Base-by-base conservation (phyloP, 352 stramenopile species). In the Phytophthora europaea region DNA sequence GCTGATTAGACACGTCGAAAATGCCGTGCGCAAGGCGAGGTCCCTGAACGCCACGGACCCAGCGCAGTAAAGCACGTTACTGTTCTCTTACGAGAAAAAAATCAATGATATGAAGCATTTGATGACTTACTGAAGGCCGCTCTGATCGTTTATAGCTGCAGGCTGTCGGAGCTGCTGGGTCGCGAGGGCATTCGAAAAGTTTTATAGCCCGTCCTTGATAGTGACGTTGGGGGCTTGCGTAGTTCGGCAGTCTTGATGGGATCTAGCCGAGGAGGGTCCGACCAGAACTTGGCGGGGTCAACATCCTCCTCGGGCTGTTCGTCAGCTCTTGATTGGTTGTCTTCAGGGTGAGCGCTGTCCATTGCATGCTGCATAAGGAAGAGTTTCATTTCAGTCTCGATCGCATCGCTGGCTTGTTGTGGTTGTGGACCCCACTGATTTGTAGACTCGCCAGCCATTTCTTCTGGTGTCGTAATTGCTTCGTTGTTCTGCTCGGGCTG, bases 351-450 rank as follows among this genome's bases (percentile, higher is more conserved):
- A 28, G 58, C 31, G 56, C 61, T 68, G 22, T 52, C 69, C 48
- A 38, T 48, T 18, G 61, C 70, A 52, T 87, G 70, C 57, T 79
- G 55, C 7, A 87, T 48, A 1, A 92, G 80, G n/a, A 81, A 78
- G 38, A 68, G 48, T 61, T 89, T 89, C 85, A 92, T 92, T 65
- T 88, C 77, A n/a, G 76, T 63, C 33, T 89, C 84, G 34, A 90
- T 79, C 3, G 65, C 18, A 4, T 73, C 68, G 9, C 78, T 74
- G 50, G 87, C 76, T 4, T 80, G 33, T 26, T 86, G 71, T 48
- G 58, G 3, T 26, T 86, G 71, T 48, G 58, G 2, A 6, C 40
- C 38, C 38, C 38, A 45, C 4, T 45, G 12, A 18, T 48, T 47
- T 16, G 38, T 45, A 6, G 38, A n/a, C 13, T 45, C 38, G 38